Base-by-base conservation (phyloP, 2,329 filamentous ascomycete genomes). In the Botrytis squamosa region DNA sequence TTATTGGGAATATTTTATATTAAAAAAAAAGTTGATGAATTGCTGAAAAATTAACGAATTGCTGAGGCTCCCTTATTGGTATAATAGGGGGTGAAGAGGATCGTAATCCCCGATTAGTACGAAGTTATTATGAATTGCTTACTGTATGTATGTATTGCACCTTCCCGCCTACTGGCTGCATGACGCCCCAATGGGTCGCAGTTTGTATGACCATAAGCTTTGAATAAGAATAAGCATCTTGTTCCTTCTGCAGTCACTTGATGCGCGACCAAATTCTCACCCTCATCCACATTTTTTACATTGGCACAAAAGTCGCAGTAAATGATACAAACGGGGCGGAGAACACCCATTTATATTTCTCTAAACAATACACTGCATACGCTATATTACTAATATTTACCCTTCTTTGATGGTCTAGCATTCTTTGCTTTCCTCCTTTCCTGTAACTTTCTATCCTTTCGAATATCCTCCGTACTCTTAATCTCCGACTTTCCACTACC, bases 341-440 rank as follows among this genome's bases (percentile, higher is more conserved):
- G 10, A 57, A 42, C 3, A 40, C 33, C 52, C 71, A 60, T 38
- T 20, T 74, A 79, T 46, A 49, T 20, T 68, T 62, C 75, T 78
- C 74, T 79, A 64, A 36, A 70, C 4, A 29, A 67, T 70, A 52
- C 36, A 60, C 62, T 33, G 22, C 36, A 33, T 22, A 33, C 29
- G 65, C 25, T 38, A 68, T 57, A 68, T 70, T 62, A 52, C 69
- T 70, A 71, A 72, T 63, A 57, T 71, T 55, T 72, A 16, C 78
- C 80, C 84, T 88, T 94, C 84, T 88, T 92, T 59, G 88, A 81
- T 12, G 94, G 94, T 79, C 95, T 86, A 14, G 93, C 95, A 83
- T 97, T 98, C 89, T 99, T 98, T 81, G 92, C 92, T 82, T 86
- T 90, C 81, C 89, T 89, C 84, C 88, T 89, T 85, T 97, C 92